Percentiles rank a stretch among this genome's conserved stretches.
Evolutionary conservation across 192 early-diverging fungal genomes (phyloP).

Genomic region (Spizellomyces punctatus): DNA sequence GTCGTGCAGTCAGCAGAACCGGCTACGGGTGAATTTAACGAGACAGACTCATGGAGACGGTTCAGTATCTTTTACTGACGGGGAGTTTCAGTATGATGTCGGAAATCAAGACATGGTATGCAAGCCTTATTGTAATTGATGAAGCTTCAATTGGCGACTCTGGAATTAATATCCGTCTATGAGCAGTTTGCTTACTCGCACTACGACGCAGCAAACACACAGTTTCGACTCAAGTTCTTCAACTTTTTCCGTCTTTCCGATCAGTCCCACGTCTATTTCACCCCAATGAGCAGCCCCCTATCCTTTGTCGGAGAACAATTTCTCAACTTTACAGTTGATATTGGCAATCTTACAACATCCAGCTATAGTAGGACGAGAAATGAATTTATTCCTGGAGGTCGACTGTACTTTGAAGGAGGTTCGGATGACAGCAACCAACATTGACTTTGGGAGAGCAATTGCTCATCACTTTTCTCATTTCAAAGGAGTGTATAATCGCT

Average conservation of each 20-base stretch:
- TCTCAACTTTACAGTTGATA: neutral
- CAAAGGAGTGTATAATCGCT: no score
- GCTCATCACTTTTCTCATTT: no score
- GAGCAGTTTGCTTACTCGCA: neutral
- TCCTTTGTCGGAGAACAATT: neutral
- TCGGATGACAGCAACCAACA: neutral
- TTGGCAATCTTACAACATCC: neutral
- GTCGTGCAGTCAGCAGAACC: neutral
- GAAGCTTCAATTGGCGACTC: neutral
- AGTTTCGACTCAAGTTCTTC: neutral
- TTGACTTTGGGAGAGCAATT: no score
- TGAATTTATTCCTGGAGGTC: conserved; percentile 1
- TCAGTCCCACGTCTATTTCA: neutral
- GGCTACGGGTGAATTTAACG: neutral
- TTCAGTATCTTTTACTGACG: neutral
- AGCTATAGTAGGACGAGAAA: neutral
- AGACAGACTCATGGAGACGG: neutral
- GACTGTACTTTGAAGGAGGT: conserved; percentile 1
- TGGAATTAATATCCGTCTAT: neutral
- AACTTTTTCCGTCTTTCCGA: neutral
- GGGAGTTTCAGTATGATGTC: neutral
- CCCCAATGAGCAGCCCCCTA: neutral
- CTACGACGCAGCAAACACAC: neutral
- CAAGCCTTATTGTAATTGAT: neutral
- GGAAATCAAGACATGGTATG: neutral